A percentile compares a stretch with the other conserved stretches of the same genome.
phyloP scores from a whole-genome alignment of 768 basidiomycete species.

The Daedalea quercina region DNA sequence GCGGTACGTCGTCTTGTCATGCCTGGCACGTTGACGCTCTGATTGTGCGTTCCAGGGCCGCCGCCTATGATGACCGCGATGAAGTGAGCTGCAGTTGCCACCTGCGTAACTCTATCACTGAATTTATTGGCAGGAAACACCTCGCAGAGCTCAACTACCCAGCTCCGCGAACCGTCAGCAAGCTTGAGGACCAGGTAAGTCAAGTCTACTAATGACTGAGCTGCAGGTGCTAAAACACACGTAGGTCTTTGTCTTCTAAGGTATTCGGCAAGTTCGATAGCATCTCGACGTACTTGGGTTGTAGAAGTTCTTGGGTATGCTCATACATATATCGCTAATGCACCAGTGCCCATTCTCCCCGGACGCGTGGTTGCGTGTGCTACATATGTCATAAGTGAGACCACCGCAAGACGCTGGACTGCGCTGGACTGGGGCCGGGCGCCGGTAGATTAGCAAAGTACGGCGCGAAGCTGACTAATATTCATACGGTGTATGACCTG shows the following conservation, averaged over 20 bases:
- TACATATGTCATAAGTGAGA: too few relatives aligned
- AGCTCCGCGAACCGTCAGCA: slow-evolving; percentile 84
- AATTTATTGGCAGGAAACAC: slow-evolving; percentile 61
- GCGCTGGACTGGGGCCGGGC: too few relatives aligned
- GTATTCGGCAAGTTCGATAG: neutral
- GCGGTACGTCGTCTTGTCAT: slow-evolving; percentile 43
- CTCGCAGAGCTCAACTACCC: slow-evolving; percentile 85
- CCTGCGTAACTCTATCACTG: neutral
- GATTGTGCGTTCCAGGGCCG: slow-evolving; percentile 37
- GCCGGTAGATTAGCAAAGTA: too few relatives aligned
- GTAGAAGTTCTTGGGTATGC: neutral
- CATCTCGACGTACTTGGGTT: neutral
- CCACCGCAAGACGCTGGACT: too few relatives aligned
- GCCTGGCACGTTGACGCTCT: neutral
- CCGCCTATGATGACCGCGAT: slow-evolving; percentile 75
- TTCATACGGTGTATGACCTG: too few relatives aligned
- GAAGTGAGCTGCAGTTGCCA: slow-evolving; percentile 43
- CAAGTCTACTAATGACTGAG: neutral
- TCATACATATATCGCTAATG: neutral
- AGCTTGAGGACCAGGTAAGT: slow-evolving; percentile 79
- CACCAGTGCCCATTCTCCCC: neutral
- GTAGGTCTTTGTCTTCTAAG: slow-evolving; percentile 22
- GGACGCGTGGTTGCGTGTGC: too few relatives aligned
- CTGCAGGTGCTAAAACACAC: neutral
- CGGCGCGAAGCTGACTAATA: too few relatives aligned